Evolutionary conservation across 1,139 yeast genomes (phyloP), one percentile per base, ranked within the genome.

Genomic region (Scheffersomyces titani): DNA sequence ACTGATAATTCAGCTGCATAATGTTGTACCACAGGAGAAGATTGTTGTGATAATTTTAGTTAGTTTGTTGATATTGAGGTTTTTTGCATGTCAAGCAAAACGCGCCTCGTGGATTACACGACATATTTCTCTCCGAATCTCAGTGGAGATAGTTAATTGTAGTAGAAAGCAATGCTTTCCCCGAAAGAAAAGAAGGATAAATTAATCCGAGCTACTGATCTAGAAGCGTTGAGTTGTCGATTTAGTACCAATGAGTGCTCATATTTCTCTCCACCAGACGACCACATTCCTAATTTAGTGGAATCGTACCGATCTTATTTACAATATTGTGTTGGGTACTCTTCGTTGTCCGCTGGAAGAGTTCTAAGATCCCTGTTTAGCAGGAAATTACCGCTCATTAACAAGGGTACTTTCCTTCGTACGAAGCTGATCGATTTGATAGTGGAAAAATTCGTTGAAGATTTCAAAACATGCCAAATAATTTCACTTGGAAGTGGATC

Each of bases 401-500:
- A 79, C 63, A 73, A 92, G 56, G 97, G 97, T 0, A 92, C 98
- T 0, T 93, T 87, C 73, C 76, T 92, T 48, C 78, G 99, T 40
- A 88, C 94, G 0, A 68, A 67, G 18, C 79, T 88, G 20, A 85
- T 94, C 40, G 89, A 90, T 64, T 52, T 65, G 18, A 72, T 89
- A 1, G 71, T 91, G 1, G 74, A 78, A 0, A 66, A 70, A 45
- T 91, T 90, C 63, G 60, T 90, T 3, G 59, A 61, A 1, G 68
- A 69, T 44, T 70, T 71, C 55, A 53, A 60, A 2, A 50, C 56
- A 5, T 74, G 84, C 52, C 97, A 92, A 68, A 83, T 94, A 11
- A 73, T 94, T 0, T 92, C 96, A 4, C 72, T 94, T 21, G 99
- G 99, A 0, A 91, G 98, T n/a, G 99, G 99, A 0, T 90, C 96